These are phyloP conservation scores for Aspergillus uvarum DNA, from an alignment of 2,329 filamentous ascomycete genomes.

Conservation along the genomic window DNA sequence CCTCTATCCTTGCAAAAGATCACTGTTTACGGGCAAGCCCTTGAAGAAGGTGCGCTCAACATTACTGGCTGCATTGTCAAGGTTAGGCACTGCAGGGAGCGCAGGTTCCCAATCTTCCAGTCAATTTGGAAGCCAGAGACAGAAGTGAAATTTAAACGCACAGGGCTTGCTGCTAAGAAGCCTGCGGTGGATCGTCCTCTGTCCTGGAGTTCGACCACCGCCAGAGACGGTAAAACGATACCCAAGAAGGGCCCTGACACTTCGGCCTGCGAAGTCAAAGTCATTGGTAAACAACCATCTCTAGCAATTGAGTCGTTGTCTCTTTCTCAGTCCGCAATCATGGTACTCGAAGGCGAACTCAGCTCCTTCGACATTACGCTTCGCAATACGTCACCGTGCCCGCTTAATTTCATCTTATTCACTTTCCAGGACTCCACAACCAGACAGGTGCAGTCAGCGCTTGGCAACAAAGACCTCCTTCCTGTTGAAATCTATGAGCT, in stretches of 20 bases:
- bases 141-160: slow-evolving; percentile 73
- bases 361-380: slow-evolving; percentile 75
- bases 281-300: slow-evolving; percentile 76
- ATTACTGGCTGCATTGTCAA: slow-evolving; percentile 78
- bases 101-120: slow-evolving; percentile 79
- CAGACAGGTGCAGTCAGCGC: slow-evolving; percentile 69
- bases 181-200: slow-evolving; percentile 47
- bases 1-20: slow-evolving; percentile 82
- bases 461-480: slow-evolving; percentile 73
- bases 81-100: slow-evolving; percentile 76
- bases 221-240: slow-evolving; percentile 35
- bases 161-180: slow-evolving; percentile 63
- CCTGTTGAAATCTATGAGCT: slow-evolving; percentile 81
- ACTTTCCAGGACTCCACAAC: slow-evolving; percentile 89
- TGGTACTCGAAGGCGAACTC: slow-evolving; percentile 89
- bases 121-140: slow-evolving; percentile 71
- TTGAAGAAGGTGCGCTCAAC: slow-evolving; percentile 64
- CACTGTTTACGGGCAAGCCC: slow-evolving; percentile 67
- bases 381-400: slow-evolving; percentile 72
- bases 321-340: slow-evolving; percentile 79
- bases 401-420: slow-evolving; percentile 81
- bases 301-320: slow-evolving; percentile 73
- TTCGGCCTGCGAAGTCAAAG: slow-evolving; percentile 58
- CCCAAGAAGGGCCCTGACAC: slow-evolving; percentile 37
- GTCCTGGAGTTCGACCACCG: slow-evolving; percentile 46